Base-by-base conservation (phyloP, 139 green algal genomes). In the Asterochloris erici region DNA sequence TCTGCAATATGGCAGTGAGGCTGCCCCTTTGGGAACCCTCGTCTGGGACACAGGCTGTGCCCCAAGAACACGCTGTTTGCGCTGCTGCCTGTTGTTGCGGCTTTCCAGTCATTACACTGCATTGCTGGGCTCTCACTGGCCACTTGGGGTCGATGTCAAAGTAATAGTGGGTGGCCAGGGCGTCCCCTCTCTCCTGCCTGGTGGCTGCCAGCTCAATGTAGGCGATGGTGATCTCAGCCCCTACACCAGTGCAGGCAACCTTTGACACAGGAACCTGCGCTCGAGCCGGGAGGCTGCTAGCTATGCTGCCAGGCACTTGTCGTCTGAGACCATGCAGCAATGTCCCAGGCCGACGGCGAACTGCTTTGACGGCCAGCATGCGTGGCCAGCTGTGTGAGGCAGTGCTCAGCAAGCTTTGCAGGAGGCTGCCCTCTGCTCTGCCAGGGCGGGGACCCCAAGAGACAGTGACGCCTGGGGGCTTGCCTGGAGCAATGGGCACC, bases 131-230 rank as follows among this genome's bases (percentile, higher is more conserved):
- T 54, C 38, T 74, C 54, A 54, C 78, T 66, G 68, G 78, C 78
- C 61, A 77, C 11, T 54, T 27, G 27, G 38, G 12, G 79, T 76
- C 82, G 17, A 93, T 89, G 86, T 97, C 90, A 77, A 95, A 97
- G 70, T 85, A 83, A 87, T 97, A 95, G 66, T 89, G 78, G 10
- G 79, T 28, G 14, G 85, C 64, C 27, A 97, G 90, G 54, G 81
- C 73, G n/a, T 90, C 81, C 0, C 89, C 74, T 0, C 89, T 86
- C 85, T 96, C 90, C 63, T 90, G 87, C 10, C 85, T 79, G 9
- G 92, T 92, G 26, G 90, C 89, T 17, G 87, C 89, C 68, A 96
- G 84, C 81, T 97, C 94, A 0, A 93, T 77, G 82, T 97, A 97
- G 23, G 79, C 75, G 63, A 96, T 96, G 12, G 89, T 94, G n/a